Percentiles rank a stretch among this genome's conserved stretches.
These are phyloP conservation scores for Didymella arachidicola DNA, from an alignment of 2,329 filamentous ascomycete species.

Conservation along the genomic window DNA sequence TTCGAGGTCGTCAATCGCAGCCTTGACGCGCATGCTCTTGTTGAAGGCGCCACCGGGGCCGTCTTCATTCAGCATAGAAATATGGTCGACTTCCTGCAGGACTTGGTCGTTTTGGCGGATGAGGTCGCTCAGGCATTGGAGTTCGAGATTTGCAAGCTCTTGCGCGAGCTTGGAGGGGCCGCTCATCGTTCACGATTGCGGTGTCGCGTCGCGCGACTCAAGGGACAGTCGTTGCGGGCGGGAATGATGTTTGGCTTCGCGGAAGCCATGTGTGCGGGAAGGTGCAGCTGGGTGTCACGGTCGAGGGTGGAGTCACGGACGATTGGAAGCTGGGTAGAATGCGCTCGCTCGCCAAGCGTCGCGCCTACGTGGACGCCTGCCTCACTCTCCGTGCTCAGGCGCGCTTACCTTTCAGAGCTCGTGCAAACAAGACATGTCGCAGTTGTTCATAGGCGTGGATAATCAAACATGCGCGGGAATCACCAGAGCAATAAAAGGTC, in stretches of 20 bases:
- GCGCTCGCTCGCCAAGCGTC: not conserved
- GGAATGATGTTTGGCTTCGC: slow-evolving; percentile 16
- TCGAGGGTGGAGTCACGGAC: slow-evolving; percentile 14
- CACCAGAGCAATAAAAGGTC: too few species aligned
- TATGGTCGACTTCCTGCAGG: slow-evolving; percentile 20
- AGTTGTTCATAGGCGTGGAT: too few species aligned
- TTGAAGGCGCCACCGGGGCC: slow-evolving; percentile 35
- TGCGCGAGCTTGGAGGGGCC: slow-evolving; percentile 36
- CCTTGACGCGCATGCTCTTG: slow-evolving; percentile 42
- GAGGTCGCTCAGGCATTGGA: slow-evolving; percentile 33
- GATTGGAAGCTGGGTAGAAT: not conserved
- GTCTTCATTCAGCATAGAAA: slow-evolving; percentile 11
- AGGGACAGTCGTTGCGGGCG: slow-evolving; percentile 21
- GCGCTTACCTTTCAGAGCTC: too few species aligned
- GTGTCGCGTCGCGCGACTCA: slow-evolving; percentile 29
- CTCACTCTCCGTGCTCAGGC: too few species aligned
- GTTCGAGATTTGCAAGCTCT: slow-evolving; percentile 34
- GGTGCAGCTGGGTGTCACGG: slow-evolving; percentile 26
- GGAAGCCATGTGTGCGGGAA: slow-evolving; percentile 31
- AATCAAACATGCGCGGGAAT: too few species aligned
- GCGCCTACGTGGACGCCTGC: not conserved
- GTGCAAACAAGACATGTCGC: too few species aligned
- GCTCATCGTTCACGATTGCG: slow-evolving; percentile 38
- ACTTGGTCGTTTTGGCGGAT: slow-evolving; percentile 27
- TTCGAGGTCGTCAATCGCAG: slow-evolving; percentile 43